Base-by-base conservation (phyloP, 768 basidiomycete species). In the Hericium erinaceus region DNA sequence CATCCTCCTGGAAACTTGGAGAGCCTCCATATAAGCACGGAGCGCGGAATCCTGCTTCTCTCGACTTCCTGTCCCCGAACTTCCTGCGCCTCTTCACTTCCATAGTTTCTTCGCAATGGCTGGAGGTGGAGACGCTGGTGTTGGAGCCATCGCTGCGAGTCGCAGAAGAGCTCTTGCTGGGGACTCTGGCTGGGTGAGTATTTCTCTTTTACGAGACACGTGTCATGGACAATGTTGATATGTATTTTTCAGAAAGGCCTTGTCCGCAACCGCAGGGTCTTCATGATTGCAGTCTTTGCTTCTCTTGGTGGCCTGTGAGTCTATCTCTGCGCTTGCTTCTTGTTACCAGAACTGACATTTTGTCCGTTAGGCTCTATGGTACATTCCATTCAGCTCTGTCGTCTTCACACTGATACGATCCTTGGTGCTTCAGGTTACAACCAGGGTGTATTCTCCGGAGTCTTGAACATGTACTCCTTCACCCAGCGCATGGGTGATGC, bases 381-480 rank as follows among this genome's bases (percentile, higher is more conserved):
- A 15, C 69, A 48, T 58, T 58, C 66, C 63, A 26, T 56, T 46
- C 58, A 22, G 18, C 4, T 33, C 7, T 33, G 33, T 33, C 33
- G 58, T 20, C 56, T 37, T 41, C 38, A 37, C 1, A 20, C 13
- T 51, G 13, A 22, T 15, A 28, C 52, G 52, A 33, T 54, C 24
- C 41, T 54, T 24, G 18, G 48, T 40, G 20, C 26, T 20, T 33
- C 58, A 85, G 83, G 83, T 11, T 86, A 85, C 69, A 85, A 84
- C 62, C 85, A 84, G 72, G 81, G 86, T 65, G 87, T 89, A 15
- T 89, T 89, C 69, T 88, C 86, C 37, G 81, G 84, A 59, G 85
- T 89, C 28, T 79, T 89, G 49, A 75, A 72, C 20, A 82, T 83
- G 81, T 54, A 65, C 41, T 75, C 77, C 11, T 84, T 84, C 62